Evolutionary conservation across 2,329 filamentous ascomycete species (phyloP), one percentile per base, ranked within the genome.

Genomic region (Colletotrichum australisinense): DNA sequence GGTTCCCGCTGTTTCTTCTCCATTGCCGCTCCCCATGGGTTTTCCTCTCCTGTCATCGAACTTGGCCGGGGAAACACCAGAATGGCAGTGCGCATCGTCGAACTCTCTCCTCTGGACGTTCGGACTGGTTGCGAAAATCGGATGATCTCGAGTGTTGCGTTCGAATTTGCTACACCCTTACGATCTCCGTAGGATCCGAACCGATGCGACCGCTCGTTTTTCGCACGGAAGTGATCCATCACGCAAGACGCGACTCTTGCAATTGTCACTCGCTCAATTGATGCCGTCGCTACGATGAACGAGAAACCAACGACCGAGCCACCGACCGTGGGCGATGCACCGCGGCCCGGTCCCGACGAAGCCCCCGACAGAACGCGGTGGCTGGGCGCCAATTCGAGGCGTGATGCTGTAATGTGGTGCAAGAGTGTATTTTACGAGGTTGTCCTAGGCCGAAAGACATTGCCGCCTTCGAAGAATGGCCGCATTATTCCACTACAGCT

Each of bases 391-490:
- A 52, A 11, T 12, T 5, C 32, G 4, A 24, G 68, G 11, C 63
- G 69, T 46, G 58, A 72, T 72, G 69, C 68, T 22, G 24, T 68
- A 8, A 46, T 42, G 12, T 68, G 72, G 69, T 74, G 63, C 72
- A 81, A 82, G 64, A 82, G 78, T 71, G 80, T 83, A 64, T 76
- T 88, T 35, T 79, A 86, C 73, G 83, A 88, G 74, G 80, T 87
- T 32, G 81, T 93, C 38, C 80, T 93, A n/a, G 87, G 90, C 60
- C 91, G 92, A 75, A 89, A 93, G 76, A 90, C 92, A 5, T 87
- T 95, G 53, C 90, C 90, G 12, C 90, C 92, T 2, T 95, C 92
- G 72, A 91, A 92, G 76, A 92, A 96, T 81, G 95, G 95, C 38
- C 84, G 87, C 14, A 84, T 83, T 69, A 82, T 88, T 26, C 86